Conservation (phyloP, 176 grass and related monocot genomes). For the Musa beccarii region DNA sequence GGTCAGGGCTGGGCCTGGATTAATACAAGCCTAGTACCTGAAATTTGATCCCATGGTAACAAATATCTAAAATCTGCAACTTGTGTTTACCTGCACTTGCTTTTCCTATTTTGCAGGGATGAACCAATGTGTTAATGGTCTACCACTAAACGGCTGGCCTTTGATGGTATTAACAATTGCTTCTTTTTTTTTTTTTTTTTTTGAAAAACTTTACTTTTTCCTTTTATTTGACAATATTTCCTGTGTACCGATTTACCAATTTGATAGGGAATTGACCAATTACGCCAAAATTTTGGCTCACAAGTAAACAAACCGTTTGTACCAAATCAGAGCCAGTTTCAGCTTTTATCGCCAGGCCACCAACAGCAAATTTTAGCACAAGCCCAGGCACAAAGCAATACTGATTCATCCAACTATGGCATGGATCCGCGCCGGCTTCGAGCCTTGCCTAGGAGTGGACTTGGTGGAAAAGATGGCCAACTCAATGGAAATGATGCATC, state of each 20-base stretch:
- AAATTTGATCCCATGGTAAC: neutral
- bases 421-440: constrained; percentile 33
- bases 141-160: constrained; percentile 94
- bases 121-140: constrained; percentile 75
- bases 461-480: constrained; percentile 39
- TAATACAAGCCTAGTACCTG: neutral
- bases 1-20: too few species aligned
- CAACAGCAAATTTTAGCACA: constrained; percentile 67
- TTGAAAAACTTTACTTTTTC: neutral
- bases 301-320: constrained; percentile 67
- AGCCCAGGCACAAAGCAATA: constrained; percentile 56
- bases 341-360: constrained; percentile 52
- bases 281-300: constrained; percentile 57
- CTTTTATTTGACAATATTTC: neutral
- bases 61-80: neutral
- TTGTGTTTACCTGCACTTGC: constrained; percentile 28
- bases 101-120: constrained; percentile 42
- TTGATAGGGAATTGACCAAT: constrained; percentile 64
- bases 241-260: neutral
- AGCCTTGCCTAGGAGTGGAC: constrained; percentile 44
- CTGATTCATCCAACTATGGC: constrained; percentile 25
- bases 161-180: constrained; percentile 42
- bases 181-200: neutral
- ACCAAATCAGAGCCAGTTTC: constrained; percentile 74
- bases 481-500: constrained; percentile 40